Evolutionary conservation across 2,329 filamentous ascomycete genomes (phyloP).

Genomic region (Chalaropsis thielavioides): DNA sequence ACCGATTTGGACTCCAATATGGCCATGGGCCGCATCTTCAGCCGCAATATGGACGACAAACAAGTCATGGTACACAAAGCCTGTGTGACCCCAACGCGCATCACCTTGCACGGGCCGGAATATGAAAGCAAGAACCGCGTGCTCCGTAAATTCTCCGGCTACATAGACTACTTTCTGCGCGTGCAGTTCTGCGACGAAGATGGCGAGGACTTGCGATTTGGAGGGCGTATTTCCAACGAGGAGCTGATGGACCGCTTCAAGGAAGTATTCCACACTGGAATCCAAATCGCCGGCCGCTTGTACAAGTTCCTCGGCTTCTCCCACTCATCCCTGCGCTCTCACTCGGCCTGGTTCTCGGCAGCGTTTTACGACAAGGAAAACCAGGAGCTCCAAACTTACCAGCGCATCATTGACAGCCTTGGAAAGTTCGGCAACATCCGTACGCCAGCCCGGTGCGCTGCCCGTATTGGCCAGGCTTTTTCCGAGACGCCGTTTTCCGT

Average conservation of each 20-base stretch:
- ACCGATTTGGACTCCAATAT: constrained; percentile 23
- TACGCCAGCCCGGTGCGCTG: constrained; percentile 42
- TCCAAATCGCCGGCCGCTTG: constrained; percentile 47
- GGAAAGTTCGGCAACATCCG: constrained; percentile 38
- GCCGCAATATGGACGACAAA: constrained; percentile 12
- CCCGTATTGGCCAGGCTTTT: constrained; percentile 52
- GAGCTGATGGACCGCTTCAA: constrained; percentile 46
- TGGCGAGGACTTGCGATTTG: constrained; percentile 44
- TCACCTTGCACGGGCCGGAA: constrained; percentile 45
- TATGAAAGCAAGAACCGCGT: constrained; percentile 56
- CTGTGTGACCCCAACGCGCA: constrained; percentile 44
- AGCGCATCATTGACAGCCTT: constrained; percentile 32
- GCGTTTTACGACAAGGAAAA: constrained; percentile 29
- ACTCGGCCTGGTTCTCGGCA: constrained; percentile 51
- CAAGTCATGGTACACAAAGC: constrained; percentile 22
- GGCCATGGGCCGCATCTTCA: constrained; percentile 16
- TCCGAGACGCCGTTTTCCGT: constrained; percentile 58
- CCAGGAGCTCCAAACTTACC: constrained; percentile 25
- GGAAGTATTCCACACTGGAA: constrained; percentile 39
- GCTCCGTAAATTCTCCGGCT: constrained; percentile 46
- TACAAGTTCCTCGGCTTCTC: constrained; percentile 65
- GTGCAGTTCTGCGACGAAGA: constrained; percentile 65
- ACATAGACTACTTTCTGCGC: constrained; percentile 51
- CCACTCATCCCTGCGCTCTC: constrained; percentile 59
- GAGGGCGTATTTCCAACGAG: constrained; percentile 27